Conservation (phyloP, 108 stramenopile genomes). For the Asterionellopsis glacialis region DNA sequence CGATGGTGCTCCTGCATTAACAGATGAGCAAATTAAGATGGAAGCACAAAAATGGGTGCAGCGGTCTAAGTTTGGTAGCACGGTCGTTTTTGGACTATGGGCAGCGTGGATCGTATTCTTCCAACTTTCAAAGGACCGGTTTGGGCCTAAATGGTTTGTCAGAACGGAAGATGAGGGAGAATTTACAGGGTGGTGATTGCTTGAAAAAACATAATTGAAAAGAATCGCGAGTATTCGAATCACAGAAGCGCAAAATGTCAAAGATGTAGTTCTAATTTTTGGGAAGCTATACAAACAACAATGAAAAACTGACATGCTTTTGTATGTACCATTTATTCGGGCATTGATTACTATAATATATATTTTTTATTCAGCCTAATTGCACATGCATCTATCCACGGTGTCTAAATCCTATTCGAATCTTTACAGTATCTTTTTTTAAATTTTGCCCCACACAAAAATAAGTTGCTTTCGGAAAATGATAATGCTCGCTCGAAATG, state of each 20-base stretch:
- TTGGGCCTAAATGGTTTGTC: constrained; percentile 58
- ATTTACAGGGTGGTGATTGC: constrained; percentile 49
- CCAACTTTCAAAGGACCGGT: constrained; percentile 51
- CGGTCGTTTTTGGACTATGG: constrained; percentile 42
- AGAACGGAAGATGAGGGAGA: constrained; percentile 42
- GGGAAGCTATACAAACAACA: no score
- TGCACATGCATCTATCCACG: background rate
- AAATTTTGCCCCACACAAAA: background rate
- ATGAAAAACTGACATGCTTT: no score
- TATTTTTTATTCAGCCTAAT: background rate
- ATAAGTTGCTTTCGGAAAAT: no score
- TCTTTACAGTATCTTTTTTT: no score
- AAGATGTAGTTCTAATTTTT: no score
- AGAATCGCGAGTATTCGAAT: no score
- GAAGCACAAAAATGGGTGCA: constrained; percentile 56
- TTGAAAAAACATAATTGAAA: no score
- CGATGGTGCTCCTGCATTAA: background rate
- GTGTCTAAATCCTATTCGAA: background rate
- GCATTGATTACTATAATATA: background rate
- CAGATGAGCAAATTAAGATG: constrained; percentile 5
- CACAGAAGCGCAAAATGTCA: no score
- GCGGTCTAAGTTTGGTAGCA: constrained; percentile 46
- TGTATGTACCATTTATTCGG: no score
- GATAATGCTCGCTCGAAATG: background rate
- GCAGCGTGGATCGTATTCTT: constrained; percentile 64